phyloP scores from a whole-genome alignment of 208 protist species.

The Leishmania guyanensis region DNA sequence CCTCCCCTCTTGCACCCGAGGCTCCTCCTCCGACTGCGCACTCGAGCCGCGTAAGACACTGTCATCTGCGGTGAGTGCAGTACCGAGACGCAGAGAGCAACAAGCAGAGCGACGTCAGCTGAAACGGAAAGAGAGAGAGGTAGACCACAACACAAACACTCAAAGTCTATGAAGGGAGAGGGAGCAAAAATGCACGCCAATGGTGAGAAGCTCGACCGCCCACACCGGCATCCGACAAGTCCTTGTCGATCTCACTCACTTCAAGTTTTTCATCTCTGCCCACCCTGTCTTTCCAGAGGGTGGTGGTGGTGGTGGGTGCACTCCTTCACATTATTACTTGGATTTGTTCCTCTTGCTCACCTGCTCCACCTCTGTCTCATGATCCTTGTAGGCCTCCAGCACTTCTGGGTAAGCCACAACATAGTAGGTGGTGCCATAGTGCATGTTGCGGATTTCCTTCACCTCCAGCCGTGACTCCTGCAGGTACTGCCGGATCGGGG shows the following conservation, averaged over 20 bases:
- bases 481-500: conserved; percentile 78
- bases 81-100: background rate
- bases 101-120: background rate
- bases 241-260: background rate
- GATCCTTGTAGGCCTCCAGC: conserved; percentile 64
- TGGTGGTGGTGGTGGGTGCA: background rate
- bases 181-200: background rate
- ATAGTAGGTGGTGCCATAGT: conserved; percentile 93
- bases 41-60: background rate
- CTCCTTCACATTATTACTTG: background rate
- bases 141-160: too few species aligned
- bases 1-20: background rate
- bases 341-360: conserved; percentile 14
- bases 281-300: background rate
- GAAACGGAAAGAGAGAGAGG: background rate
- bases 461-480: conserved; percentile 78
- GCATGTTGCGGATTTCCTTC: conserved; percentile 86
- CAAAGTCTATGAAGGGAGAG: too few species aligned
- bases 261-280: too few species aligned
- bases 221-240: background rate
- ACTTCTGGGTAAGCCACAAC: conserved; percentile 87
- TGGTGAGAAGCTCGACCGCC: background rate
- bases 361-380: conserved; percentile 21
- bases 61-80: background rate
- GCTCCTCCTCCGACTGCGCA: background rate